These are phyloP conservation scores for Pyrenophora graminea DNA, from an alignment of 2,329 filamentous ascomycete species.

Conservation along the genomic window DNA sequence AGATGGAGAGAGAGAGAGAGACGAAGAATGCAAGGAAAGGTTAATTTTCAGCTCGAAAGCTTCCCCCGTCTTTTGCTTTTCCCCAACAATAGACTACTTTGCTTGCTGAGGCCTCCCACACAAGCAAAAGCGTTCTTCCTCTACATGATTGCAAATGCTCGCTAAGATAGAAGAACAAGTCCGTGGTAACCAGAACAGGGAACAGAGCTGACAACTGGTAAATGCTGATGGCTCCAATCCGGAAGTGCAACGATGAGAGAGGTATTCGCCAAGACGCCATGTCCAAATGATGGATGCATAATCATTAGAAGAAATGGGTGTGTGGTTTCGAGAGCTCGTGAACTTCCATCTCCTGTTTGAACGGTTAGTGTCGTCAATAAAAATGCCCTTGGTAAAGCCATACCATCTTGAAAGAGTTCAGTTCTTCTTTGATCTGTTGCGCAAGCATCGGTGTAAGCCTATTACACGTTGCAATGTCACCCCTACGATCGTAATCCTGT, in stretches of 20 bases:
- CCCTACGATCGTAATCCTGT: conserved; percentile 92
- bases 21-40: conserved; percentile 36
- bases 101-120: conserved; percentile 24
- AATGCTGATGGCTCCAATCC: conserved; percentile 47
- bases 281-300: conserved; percentile 48
- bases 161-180: conserved; percentile 49
- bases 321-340: conserved; percentile 99
- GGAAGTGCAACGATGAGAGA: conserved; percentile 41
- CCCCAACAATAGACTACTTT: conserved; percentile 22
- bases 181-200: conserved; percentile 49
- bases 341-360: conserved; percentile 94
- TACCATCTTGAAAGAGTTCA: conserved; percentile 99
- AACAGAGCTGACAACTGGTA: conserved; percentile 47
- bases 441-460: conserved; percentile 94
- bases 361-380: conserved; percentile 47
- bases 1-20: conserved; percentile 31
- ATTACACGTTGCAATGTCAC: conserved; percentile 97
- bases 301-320: conserved; percentile 95
- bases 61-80: conserved; percentile 26
- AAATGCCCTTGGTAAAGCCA: conserved; percentile 30
- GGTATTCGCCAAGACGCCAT: conserved; percentile 50
- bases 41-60: conserved; percentile 28
- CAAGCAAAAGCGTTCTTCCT: conserved; percentile 28
- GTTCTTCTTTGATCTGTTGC: conserved; percentile 98
- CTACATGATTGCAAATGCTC: conserved; percentile 47